A percentile compares a stretch with the other conserved stretches of the same genome.
Conservation (phyloP, 495 filamentous ascomycete genomes). For the Lepidopterella palustris region DNA sequence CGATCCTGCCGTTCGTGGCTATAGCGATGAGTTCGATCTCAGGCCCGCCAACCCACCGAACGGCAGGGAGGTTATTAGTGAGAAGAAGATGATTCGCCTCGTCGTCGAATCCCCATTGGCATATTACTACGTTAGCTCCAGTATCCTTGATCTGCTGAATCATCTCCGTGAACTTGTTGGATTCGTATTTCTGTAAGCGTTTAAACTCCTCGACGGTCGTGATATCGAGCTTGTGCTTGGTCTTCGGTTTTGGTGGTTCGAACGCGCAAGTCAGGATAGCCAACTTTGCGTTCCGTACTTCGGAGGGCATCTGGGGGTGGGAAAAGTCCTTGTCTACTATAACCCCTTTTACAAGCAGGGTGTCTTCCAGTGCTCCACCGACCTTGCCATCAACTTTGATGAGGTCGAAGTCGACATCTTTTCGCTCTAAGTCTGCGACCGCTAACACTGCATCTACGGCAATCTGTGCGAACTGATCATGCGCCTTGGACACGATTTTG, state of each 20-base stretch:
- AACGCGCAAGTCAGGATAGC: constrained; percentile 97
- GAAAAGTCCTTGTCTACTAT: constrained; percentile 99
- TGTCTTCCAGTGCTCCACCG: constrained; percentile 90
- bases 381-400: constrained; percentile 99
- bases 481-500: constrained; percentile 99
- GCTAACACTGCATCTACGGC: constrained; percentile 95
- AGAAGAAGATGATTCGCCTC: constrained; percentile 96
- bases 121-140: constrained; percentile 95
- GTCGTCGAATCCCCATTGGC: constrained; percentile 99
- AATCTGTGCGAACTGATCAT: constrained; percentile 96
- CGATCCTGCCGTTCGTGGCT: constrained; percentile 94
- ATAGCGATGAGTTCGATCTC: constrained; percentile 99
- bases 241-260: constrained; percentile 99
- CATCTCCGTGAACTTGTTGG: constrained; percentile 95
- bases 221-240: constrained; percentile 99
- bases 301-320: constrained; percentile 95
- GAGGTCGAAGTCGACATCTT: constrained; percentile 97
- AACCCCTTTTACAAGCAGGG: constrained; percentile 90
- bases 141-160: constrained; percentile 96
- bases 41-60: constrained; percentile 95
- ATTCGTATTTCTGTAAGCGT: constrained; percentile 90
- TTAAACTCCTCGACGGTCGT: constrained; percentile 96
- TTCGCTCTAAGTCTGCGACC: constrained; percentile 90
- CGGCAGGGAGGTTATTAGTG: constrained; percentile 91
- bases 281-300: constrained; percentile 90